Evolutionary conservation across 495 filamentous ascomycete species (phyloP).

Genomic region (Trichocladium antarcticum): DNA sequence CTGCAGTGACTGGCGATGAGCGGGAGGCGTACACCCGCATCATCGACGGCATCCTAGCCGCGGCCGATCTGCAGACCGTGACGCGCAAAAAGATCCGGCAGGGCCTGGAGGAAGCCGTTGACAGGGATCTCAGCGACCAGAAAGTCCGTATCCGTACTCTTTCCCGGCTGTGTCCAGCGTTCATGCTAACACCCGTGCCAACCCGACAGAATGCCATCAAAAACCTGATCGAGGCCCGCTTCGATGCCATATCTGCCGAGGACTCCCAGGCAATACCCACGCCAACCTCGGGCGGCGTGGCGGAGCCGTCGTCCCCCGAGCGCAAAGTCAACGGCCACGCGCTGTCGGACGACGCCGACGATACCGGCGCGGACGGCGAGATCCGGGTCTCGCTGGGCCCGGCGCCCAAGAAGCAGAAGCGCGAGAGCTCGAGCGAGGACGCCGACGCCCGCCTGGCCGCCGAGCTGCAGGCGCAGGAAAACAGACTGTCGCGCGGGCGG

Average conservation of each 20-base stretch:
- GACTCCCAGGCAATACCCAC: slow-evolving; percentile 24
- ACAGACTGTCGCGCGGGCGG: slow-evolving; percentile 50
- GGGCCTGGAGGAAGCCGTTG: slow-evolving; percentile 57
- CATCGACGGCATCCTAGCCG: slow-evolving; percentile 81
- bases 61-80: slow-evolving; percentile 76
- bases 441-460: slow-evolving; percentile 80
- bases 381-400: slow-evolving; percentile 43
- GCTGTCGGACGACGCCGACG: slow-evolving; percentile 24
- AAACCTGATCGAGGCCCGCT: slow-evolving; percentile 74
- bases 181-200: neutral
- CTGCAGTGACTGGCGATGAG: slow-evolving; percentile 54
- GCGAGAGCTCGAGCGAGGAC: slow-evolving; percentile 45
- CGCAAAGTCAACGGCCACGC: slow-evolving; percentile 31
- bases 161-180: neutral
- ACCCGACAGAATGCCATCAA: slow-evolving; percentile 60
- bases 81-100: slow-evolving; percentile 88
- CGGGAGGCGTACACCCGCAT: slow-evolving; percentile 62
- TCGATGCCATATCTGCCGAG: slow-evolving; percentile 63
- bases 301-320: slow-evolving; percentile 5
- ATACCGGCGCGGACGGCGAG: slow-evolving; percentile 32
- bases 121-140: slow-evolving; percentile 72
- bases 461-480: slow-evolving; percentile 84
- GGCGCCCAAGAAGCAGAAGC: slow-evolving; percentile 48
- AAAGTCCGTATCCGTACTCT: slow-evolving; percentile 49
- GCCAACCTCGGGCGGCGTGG: slow-evolving; percentile 25